A percentile compares a stretch with the other conserved stretches of the same genome.
These are phyloP conservation scores for Odonthalia washingtoniensis DNA, from an alignment of 31 red algal species.

Conservation along the genomic window DNA sequence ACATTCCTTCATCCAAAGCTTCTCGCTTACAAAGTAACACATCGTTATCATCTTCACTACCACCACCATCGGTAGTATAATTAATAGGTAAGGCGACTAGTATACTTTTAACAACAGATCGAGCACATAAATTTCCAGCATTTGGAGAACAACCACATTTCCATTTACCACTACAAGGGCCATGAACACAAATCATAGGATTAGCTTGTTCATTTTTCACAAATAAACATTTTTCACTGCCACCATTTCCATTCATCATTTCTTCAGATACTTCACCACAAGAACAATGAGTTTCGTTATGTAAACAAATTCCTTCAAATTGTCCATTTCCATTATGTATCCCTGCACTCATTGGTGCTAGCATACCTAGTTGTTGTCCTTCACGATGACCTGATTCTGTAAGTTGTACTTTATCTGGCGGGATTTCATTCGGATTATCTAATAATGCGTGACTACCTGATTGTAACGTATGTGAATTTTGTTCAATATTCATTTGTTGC, in stretches of 20 bases:
- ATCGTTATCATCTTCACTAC: slow-evolving; percentile 4
- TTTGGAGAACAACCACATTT: slow-evolving; percentile 35
- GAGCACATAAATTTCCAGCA: slow-evolving; percentile 21
- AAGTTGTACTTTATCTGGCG: too few species aligned
- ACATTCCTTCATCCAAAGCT: slow-evolving; percentile 35
- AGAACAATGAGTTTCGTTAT: slow-evolving; percentile 41
- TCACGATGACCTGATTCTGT: too few species aligned
- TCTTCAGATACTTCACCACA: slow-evolving; percentile 9
- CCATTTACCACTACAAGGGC: slow-evolving; percentile 32
- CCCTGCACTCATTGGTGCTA: slow-evolving; percentile 20
- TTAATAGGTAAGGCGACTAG: slow-evolving; percentile 14
- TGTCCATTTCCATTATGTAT: slow-evolving; percentile 33
- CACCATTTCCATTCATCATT: not conserved
- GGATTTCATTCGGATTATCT: too few species aligned
- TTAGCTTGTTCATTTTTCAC: slow-evolving; percentile 36
- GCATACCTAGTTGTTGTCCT: not conserved
- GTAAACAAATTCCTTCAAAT: slow-evolving; percentile 38
- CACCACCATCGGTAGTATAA: slow-evolving; percentile 5
- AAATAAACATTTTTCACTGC: slow-evolving; percentile 17
- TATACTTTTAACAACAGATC: slow-evolving; percentile 25
- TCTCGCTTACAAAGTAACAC: slow-evolving; percentile 32
- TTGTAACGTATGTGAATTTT: too few species aligned
- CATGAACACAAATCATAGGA: slow-evolving; percentile 37
- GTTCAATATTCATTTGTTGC: too few species aligned
- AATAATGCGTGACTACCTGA: too few species aligned